Conservation (phyloP, 163 green algal genomes). For the Chloromonas sp. region DNA sequence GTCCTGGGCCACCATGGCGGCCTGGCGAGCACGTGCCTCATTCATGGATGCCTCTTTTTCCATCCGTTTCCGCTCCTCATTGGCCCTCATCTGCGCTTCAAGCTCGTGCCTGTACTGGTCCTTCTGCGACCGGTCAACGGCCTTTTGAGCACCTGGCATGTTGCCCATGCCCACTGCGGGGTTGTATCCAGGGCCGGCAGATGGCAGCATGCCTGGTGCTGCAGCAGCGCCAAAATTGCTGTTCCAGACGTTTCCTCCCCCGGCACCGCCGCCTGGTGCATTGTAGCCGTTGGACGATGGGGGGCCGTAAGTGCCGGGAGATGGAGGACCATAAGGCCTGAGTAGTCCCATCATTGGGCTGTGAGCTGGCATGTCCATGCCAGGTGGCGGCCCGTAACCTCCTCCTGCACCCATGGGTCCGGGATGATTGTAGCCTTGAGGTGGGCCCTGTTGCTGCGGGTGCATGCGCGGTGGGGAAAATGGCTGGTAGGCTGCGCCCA, state of each 20-base stretch:
- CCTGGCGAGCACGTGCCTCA: slow-evolving; percentile 19
- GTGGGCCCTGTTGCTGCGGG: not conserved
- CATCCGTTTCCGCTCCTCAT: slow-evolving; percentile 18
- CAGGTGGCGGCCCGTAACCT: not conserved
- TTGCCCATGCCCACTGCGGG: not conserved
- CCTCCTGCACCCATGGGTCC: too few species aligned
- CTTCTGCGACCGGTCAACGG: not conserved
- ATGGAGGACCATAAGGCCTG: not conserved
- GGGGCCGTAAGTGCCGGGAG: not conserved
- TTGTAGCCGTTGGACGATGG: not conserved
- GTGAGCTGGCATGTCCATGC: not conserved
- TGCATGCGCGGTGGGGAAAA: too few species aligned
- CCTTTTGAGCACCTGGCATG: not conserved
- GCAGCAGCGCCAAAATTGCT: too few species aligned
- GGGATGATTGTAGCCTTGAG: not conserved
- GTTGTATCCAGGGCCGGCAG: not conserved
- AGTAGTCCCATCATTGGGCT: not conserved
- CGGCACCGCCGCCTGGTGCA: not conserved
- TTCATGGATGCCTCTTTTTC: slow-evolving; percentile 20
- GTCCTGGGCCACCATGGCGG: slow-evolving; percentile 5
- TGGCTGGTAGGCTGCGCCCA: not conserved
- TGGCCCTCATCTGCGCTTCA: slow-evolving; percentile 26
- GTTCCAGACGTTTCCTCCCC: too few species aligned
- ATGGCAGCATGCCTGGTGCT: not conserved
- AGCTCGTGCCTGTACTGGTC: slow-evolving; percentile 29